A percentile compares a stretch with the other conserved stretches of the same genome.
Evolutionary conservation across 2,329 filamentous ascomycete species (phyloP).

Genomic region (Escovopsis sp.): DNA sequence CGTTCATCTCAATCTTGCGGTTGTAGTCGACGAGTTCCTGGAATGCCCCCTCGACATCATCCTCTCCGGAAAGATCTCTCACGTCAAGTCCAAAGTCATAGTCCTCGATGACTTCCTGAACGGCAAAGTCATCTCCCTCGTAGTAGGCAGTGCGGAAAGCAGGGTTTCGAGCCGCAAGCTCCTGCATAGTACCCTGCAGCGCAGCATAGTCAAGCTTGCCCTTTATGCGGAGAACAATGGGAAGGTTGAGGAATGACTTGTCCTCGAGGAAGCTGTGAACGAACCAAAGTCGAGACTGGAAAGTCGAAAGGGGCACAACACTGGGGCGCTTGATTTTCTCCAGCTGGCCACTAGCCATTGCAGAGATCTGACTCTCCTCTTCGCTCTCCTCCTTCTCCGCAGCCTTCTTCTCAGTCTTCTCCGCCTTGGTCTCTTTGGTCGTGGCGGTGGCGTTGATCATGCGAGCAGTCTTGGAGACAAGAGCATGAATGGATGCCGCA

Average conservation of each 20-base stretch:
- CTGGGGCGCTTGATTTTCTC: conserved; percentile 5
- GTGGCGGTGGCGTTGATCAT: conserved; percentile 8
- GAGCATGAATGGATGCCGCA: conserved; percentile 9
- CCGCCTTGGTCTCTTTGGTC: conserved; percentile 6
- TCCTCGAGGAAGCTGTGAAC: conserved; percentile 13
- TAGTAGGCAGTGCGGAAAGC: conserved; percentile 11
- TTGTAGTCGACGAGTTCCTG: conserved; percentile 9
- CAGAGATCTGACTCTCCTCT: conserved; percentile 5
- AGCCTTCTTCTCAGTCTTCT: conserved; percentile 8
- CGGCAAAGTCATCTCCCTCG: conserved; percentile 11
- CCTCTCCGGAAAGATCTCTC: conserved; percentile 7
- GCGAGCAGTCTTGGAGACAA: conserved; percentile 10
- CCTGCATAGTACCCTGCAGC: conserved; percentile 9
- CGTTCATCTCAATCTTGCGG: conserved; percentile 12
- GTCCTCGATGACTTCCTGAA: conserved; percentile 11
- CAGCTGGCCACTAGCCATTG: conserved; percentile 11
- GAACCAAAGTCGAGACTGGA: conserved; percentile 14
- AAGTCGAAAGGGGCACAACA: conserved; percentile 11
- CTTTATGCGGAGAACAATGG: conserved; percentile 12
- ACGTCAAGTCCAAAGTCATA: conserved; percentile 10
- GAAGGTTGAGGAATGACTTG: conserved; percentile 12
- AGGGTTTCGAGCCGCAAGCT: conserved; percentile 11
- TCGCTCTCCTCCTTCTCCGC: conserved; percentile 4
- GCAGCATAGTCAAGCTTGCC: conserved; percentile 8
- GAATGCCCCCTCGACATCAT: conserved; percentile 5